Evolutionary conservation across 2,329 filamentous ascomycete genomes (phyloP).

Genomic region (Talaromyces sp.): DNA sequence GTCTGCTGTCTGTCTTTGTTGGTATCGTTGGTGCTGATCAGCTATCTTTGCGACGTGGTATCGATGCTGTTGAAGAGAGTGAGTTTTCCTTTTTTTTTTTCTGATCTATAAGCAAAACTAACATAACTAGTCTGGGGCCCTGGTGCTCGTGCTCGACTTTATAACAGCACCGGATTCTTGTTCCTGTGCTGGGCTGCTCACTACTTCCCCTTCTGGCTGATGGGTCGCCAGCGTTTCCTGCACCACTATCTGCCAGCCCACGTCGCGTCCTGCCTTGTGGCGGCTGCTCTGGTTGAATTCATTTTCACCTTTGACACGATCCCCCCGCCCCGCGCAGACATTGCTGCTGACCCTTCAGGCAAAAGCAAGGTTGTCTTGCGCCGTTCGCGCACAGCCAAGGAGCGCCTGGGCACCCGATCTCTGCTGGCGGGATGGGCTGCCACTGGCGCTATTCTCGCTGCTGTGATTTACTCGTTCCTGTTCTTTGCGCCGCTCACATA

Average conservation of each 20-base stretch:
- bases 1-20: conserved; percentile 84
- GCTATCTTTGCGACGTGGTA: conserved; percentile 81
- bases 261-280: conserved; percentile 81
- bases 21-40: conserved; percentile 92
- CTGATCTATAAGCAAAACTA: neutral
- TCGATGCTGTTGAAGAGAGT: conserved; percentile 91
- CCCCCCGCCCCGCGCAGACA: conserved; percentile 47
- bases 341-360: conserved; percentile 31
- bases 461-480: conserved; percentile 73
- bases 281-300: conserved; percentile 89
- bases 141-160: conserved; percentile 88
- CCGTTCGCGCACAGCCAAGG: conserved; percentile 69
- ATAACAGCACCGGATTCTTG: conserved; percentile 98
- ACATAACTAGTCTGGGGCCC: conserved; percentile 34
- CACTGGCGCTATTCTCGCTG: conserved; percentile 60
- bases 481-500: conserved; percentile 96
- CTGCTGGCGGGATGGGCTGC: conserved; percentile 76
- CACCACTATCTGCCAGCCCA: conserved; percentile 97
- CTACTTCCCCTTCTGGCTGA: conserved; percentile 95
- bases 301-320: conserved; percentile 85
- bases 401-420: conserved; percentile 75
- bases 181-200: conserved; percentile 97
- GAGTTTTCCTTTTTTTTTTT: conserved; percentile 46
- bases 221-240: conserved; percentile 96
- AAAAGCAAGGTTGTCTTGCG: conserved; percentile 39